Base-by-base conservation (phyloP, 2,329 filamentous ascomycete genomes). In the Didymella segeticola region DNA sequence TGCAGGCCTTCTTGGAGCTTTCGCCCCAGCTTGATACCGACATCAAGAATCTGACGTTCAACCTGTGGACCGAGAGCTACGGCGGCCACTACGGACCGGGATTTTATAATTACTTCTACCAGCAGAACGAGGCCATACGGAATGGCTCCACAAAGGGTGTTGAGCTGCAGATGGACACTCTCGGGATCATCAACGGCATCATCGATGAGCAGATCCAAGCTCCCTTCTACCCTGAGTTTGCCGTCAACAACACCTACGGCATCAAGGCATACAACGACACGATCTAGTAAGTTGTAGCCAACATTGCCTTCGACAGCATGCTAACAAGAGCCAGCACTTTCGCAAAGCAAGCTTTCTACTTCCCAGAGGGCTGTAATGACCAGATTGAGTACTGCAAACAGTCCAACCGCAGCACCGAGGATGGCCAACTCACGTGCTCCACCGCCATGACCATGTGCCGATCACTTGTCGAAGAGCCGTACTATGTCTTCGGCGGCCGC, bases 51-150 rank as follows among this genome's bases (percentile, higher is more conserved):
- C 80, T 80, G 56, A 80, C 77, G 3, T 85, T 84, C 52, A 73
- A 73, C 43, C 39, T 82, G 73, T 68, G 80, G 80, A 72, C 80
- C 69, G 66, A 81, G 68, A 72, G 61, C 53, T 75, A 75, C 37
- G 64, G 65, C 30, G 79, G 80, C 31, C 80, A 82, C 61, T 82
- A 82, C 56, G 80, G 80, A 4, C 80, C 81, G 1, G 45, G 34
- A 23, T 84, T 85, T 69, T 84, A 79, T 72, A 79, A 81, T 53
- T 79, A 84, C 61, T 85, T 85, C 68, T 80, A 83, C 51, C 72
- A 84, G 37, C 80, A 85, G 57, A 85, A 84, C 51, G 67, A 79
- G 49, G 75, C 77, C 25, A 83, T 85, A 57, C 62, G 71, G 25
- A 80, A 80, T 34, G 82, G 81, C 8, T 75, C 69, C 0, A 57